Evolutionary conservation across 2,329 filamentous ascomycete genomes (phyloP).

Genomic region (Penicillium sp.): DNA sequence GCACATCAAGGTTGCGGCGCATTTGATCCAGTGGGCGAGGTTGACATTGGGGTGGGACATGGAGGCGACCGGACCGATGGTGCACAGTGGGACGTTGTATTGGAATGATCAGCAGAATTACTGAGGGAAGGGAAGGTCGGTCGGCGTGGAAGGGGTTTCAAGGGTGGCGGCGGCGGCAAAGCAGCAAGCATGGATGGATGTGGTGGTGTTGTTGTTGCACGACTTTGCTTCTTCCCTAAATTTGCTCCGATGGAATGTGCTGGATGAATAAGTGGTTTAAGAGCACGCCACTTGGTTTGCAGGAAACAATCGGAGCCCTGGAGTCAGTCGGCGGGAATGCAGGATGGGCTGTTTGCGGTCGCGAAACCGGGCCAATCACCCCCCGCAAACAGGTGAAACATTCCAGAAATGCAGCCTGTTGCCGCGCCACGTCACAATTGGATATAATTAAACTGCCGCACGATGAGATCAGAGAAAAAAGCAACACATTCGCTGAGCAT

Average conservation of each 20-base stretch:
- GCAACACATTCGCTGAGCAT: not conserved
- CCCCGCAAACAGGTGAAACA: not conserved
- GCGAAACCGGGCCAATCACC: not conserved
- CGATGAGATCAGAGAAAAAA: not conserved
- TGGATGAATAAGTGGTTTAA: no score
- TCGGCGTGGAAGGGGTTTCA: no score
- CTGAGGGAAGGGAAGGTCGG: no score
- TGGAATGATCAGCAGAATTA: no score
- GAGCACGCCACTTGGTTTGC: no score
- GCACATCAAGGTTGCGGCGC: constrained; percentile 64
- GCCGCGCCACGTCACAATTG: not conserved
- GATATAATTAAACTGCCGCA: not conserved
- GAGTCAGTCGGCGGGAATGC: no score
- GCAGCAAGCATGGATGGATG: no score
- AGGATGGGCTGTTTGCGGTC: not conserved
- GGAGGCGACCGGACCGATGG: constrained; percentile 58
- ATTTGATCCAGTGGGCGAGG: constrained; percentile 63
- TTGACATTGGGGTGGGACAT: constrained; percentile 62
- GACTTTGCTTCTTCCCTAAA: no score
- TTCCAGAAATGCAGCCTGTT: not conserved
- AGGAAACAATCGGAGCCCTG: no score
- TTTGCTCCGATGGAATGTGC: no score
- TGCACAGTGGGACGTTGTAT: constrained; percentile 35
- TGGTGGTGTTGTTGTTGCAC: no score
- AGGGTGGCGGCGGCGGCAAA: no score